A percentile compares a stretch with the other conserved stretches of the same genome.
These are phyloP conservation scores for Penicillium sp. DNA, from an alignment of 2,329 filamentous ascomycete species.

Conservation along the genomic window DNA sequence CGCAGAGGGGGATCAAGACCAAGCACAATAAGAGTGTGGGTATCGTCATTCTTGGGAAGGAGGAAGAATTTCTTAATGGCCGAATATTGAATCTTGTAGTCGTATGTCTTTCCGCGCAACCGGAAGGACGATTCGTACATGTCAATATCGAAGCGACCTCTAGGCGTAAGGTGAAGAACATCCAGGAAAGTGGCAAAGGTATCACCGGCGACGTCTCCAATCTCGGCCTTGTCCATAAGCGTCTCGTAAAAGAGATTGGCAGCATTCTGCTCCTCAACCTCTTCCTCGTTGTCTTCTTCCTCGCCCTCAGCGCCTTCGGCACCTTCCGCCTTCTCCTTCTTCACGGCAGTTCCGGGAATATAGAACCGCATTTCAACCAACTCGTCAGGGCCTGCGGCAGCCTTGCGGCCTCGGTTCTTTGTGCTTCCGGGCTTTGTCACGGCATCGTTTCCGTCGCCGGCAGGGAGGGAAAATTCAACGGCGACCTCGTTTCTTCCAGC, in stretches of 20 bases:
- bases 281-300: conserved; percentile 70
- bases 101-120: conserved; percentile 96
- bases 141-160: conserved; percentile 99
- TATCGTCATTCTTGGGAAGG: conserved; percentile 95
- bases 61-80: conserved; percentile 99
- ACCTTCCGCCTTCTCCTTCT: conserved; percentile 67
- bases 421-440: conserved; percentile 70
- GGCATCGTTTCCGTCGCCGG: conserved; percentile 68
- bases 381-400: conserved; percentile 84
- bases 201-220: conserved; percentile 97
- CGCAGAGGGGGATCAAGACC: conserved; percentile 91
- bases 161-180: conserved; percentile 92
- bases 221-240: conserved; percentile 96
- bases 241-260: conserved; percentile 98
- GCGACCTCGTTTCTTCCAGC: conserved; percentile 97
- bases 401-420: conserved; percentile 77
- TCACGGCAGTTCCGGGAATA: conserved; percentile 83
- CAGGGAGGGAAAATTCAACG: conserved; percentile 81
- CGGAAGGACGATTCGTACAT: conserved; percentile 99
- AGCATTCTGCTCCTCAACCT: conserved; percentile 83
- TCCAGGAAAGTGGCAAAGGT: conserved; percentile 97
- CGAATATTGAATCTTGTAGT: conserved; percentile 99
- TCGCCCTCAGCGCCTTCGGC: conserved; percentile 57
- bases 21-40: conserved; percentile 91
- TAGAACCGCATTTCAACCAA: conserved; percentile 99